Evolutionary conservation across 345 rosid species (phyloP).

Genomic region (Sisymbrium altissimum): DNA sequence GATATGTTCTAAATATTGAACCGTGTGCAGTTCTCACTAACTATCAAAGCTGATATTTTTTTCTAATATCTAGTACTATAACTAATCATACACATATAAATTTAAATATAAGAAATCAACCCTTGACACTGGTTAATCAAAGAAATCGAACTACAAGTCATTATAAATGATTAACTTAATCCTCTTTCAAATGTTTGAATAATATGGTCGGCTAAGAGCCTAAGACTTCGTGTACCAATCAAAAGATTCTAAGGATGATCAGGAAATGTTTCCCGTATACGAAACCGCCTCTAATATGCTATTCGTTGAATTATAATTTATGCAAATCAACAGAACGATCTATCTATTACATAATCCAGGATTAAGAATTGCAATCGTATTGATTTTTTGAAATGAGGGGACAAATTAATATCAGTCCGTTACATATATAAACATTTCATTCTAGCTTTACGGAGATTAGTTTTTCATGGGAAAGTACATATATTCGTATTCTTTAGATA

Average conservation of each 20-base stretch:
- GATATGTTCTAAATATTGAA: neutral
- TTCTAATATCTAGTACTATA: neutral
- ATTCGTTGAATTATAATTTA: neutral
- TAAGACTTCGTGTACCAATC: neutral
- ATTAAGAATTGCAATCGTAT: neutral
- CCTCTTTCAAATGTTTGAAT: slow-evolving; percentile 9
- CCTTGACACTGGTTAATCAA: neutral
- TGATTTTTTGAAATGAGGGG: neutral
- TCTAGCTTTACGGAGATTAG: neutral
- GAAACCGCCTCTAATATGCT: slow-evolving; percentile 4
- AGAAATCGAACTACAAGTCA: neutral
- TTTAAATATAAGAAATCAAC: neutral
- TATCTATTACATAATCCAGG: neutral
- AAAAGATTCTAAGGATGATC: slow-evolving; percentile 4
- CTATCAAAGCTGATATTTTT: neutral
- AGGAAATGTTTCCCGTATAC: slow-evolving; percentile 12
- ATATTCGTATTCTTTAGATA: neutral
- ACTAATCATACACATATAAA: neutral
- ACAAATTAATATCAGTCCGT: neutral
- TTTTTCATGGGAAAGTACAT: neutral
- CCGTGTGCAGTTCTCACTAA: neutral
- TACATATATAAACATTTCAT: neutral
- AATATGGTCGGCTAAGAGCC: neutral
- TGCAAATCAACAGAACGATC: neutral
- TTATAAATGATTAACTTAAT: neutral